Evolutionary conservation across 176 grass and related monocot genomes (phyloP).

Genomic region (Otatea glauca): DNA sequence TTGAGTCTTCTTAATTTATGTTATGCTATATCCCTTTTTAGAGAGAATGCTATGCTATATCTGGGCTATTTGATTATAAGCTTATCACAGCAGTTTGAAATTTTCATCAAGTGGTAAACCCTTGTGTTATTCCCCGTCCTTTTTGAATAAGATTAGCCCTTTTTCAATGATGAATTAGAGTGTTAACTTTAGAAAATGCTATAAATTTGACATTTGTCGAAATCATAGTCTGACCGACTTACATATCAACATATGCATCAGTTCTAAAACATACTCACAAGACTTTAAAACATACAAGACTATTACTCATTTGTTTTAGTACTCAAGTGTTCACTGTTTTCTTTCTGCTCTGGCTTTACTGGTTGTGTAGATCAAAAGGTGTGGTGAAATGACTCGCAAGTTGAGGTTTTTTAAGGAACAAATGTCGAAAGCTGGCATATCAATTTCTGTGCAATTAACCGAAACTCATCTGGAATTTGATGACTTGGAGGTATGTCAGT

Average conservation of each 20-base stretch:
- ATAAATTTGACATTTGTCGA: constrained; percentile 16
- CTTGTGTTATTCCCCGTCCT: neutral
- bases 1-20: neutral
- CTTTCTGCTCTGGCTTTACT: constrained; percentile 19
- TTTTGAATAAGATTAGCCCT: neutral
- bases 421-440: constrained; percentile 76
- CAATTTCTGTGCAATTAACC: constrained; percentile 46
- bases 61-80: neutral
- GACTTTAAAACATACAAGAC: neutral
- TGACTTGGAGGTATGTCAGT: constrained; percentile 69
- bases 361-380: constrained; percentile 78
- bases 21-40: neutral
- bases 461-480: constrained; percentile 68
- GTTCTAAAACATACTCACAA: neutral
- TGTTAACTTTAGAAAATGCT: neutral
- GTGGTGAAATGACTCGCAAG: constrained; percentile 89
- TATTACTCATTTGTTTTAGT: neutral
- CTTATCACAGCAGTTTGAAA: neutral
- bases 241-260: neutral
- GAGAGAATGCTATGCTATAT: neutral
- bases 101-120: neutral
- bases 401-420: constrained; percentile 85
- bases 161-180: neutral
- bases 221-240: neutral
- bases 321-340: neutral